Evolutionary conservation across 768 basidiomycete genomes (phyloP), one percentile per base, ranked within the genome.

Genomic region (Boletus patriciae): DNA sequence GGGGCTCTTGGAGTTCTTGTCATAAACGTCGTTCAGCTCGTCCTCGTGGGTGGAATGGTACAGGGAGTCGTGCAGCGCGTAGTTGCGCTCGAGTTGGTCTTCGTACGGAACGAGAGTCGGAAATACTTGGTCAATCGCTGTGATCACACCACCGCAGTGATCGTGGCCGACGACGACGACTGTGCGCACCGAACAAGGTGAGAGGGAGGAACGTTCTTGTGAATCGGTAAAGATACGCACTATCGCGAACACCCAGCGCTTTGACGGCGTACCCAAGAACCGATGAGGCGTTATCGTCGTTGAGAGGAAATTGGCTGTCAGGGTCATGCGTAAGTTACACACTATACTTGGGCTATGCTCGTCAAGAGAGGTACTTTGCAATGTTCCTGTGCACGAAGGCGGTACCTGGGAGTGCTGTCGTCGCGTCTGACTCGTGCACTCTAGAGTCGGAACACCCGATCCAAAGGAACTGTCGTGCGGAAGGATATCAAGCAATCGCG

Each of bases 341-440:
- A 3, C 23, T 12, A n/a, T 6, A 2, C 18, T 41, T 6, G 29
- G n/a, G 42, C 1, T 6, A 27, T n/a, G 31, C 6, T 27, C 27
- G 36, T 37, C 25, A 12, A 31, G 29, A 31, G 33, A 73, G 82
- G 57, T 64, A 90, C 86, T 94, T 94, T 51, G 92, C 93, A 61
- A 95, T 86, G 72, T 94, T 94, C 46, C 93, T 78, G 72, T 92
- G 86, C 29, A 88, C 85, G 64, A 95, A 94, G 58, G 90, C 83
- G 43, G 87, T 87, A 51, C 92, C 92, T 0, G 93, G 93, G 60
- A 79, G 78, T 10, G 83, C 76, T 36, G 77, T 82, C 36, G 84
- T 85, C 54, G 90, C 75, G 61, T 90, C 86, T 36, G 83, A 83
- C 70, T 92, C 92, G 19, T 90, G 91, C 3, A 93, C 88, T 60